Percentiles rank a stretch among this genome's conserved stretches.
phyloP scores from a whole-genome alignment of 2,329 filamentous ascomycete genomes.

The Meredithiella fracta region DNA sequence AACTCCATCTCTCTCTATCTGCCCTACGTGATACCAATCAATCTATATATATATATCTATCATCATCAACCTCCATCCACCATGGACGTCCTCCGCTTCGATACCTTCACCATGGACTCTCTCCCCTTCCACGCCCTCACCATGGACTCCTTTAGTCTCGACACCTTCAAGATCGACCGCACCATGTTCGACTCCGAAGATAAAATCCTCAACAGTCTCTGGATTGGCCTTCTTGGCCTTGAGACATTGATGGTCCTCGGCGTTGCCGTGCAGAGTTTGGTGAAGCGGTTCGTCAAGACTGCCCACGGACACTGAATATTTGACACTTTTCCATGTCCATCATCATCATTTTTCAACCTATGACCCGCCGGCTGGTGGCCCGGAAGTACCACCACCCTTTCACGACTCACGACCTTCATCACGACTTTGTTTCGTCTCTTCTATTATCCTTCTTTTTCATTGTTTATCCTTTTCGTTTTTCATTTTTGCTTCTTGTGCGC shows the following conservation, averaged over 20 bases:
- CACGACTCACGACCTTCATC: not conserved
- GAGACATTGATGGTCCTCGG: slow-evolving; percentile 29
- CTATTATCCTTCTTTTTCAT: not conserved
- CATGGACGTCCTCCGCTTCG: slow-evolving; percentile 3
- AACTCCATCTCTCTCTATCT: too few species aligned
- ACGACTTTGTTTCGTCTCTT: not conserved
- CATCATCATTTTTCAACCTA: not conserved
- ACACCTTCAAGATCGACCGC: slow-evolving; percentile 10
- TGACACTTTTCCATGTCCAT: not conserved
- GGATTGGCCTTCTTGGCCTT: slow-evolving; percentile 30
- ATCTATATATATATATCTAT: too few species aligned
- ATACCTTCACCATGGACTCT: not conserved
- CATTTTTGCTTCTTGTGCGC: not conserved
- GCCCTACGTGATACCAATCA: too few species aligned
- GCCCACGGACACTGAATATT: slow-evolving; percentile 2
- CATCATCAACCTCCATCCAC: not conserved
- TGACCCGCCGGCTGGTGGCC: too few species aligned
- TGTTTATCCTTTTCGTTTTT: not conserved
- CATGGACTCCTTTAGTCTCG: slow-evolving; percentile 3
- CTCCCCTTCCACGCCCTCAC: not conserved
- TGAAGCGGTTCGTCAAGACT: slow-evolving; percentile 17
- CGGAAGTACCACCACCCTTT: not conserved
- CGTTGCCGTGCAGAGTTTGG: slow-evolving; percentile 21
- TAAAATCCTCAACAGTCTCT: slow-evolving; percentile 29
- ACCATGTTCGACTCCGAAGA: slow-evolving; percentile 22